Base-by-base conservation (phyloP, 2,329 filamentous ascomycete species). In the Metarhizium guizhouense region DNA sequence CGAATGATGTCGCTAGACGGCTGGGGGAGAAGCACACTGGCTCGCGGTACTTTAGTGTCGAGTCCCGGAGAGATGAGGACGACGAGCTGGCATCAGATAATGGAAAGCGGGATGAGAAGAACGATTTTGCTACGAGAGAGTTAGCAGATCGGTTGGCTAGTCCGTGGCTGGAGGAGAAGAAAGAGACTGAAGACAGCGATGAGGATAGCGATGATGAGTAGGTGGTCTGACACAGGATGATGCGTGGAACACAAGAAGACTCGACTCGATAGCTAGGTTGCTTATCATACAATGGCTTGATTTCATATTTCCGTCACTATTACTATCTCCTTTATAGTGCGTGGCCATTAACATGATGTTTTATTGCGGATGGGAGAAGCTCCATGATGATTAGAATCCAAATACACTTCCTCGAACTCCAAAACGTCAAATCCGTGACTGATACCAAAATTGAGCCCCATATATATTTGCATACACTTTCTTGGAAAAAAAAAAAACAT, bases 1-100 rank as follows among this genome's bases (percentile, higher is more conserved):
- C 79, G 52, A 82, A 81, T 62, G 79, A 84, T 62, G 80, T 83
- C 60, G 79, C 80, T 47, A 78, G 74, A 64, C 70, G 80, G 32
- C 67, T 83, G 14, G 77, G 79, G 56, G 79, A 83, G 66, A 76
- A 69, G 63, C 74, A 77, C 60, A 63, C 65, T 29, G 57, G 61
- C 4, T 69, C 67, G 8, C 65, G 71, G 6, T 72, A 74, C 63
- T 74, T 73, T 50, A 68, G 64, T 58, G 63, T 68, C 30, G 62
- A 65, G 45, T 60, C 62, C 6, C 67, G 67, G 14, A 55, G 66
- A 2, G 63, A 61, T 10, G 60, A 63, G 29, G 60, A 64, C 1
- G 62, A 64, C 6, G 60, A 64, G 32, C 60, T 14, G 25, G 20
- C 61, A 30, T 62, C 63, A 16, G 62, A 61, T 36, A 60, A 63